A percentile compares a stretch with the other conserved stretches of the same genome.
Evolutionary conservation across 805 yeast genomes (phyloP).

Genomic region (Candida ovalis): DNA sequence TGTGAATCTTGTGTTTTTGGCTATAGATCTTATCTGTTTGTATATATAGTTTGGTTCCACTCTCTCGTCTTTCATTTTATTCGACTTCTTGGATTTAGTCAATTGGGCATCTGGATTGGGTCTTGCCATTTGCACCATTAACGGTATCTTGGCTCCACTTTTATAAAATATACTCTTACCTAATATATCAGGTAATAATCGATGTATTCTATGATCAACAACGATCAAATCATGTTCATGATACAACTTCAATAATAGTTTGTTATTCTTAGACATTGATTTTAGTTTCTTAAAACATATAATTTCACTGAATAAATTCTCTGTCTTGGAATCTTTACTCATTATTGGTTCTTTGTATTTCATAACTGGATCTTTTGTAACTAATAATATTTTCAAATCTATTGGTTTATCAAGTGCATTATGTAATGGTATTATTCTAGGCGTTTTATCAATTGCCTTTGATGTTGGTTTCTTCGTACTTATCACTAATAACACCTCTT

Average conservation of each 20-base stretch:
- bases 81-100: constrained; percentile 30
- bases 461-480: constrained; percentile 45
- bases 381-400: constrained; percentile 50
- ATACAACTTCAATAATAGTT: constrained; percentile 44
- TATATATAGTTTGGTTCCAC: constrained; percentile 64
- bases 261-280: constrained; percentile 40
- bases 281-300: constrained; percentile 56
- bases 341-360: constrained; percentile 48
- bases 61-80: constrained; percentile 49
- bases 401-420: constrained; percentile 47
- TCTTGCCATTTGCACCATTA: constrained; percentile 58
- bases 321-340: constrained; percentile 49
- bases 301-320: constrained; percentile 59
- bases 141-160: constrained; percentile 64
- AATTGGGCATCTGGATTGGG: constrained; percentile 33
- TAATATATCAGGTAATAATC: constrained; percentile 52
- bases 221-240: constrained; percentile 65
- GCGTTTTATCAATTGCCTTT: constrained; percentile 44
- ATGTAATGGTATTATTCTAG: constrained; percentile 57
- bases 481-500: constrained; percentile 40
- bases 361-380: constrained; percentile 72
- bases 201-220: constrained; percentile 66
- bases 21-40: constrained; percentile 61
- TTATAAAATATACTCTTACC: constrained; percentile 56
- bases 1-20: constrained; percentile 58